Percentiles rank a stretch among this genome's conserved stretches.
Evolutionary conservation across 345 rosid species (phyloP).

Genomic region (Gossypium rotundifolium): DNA sequence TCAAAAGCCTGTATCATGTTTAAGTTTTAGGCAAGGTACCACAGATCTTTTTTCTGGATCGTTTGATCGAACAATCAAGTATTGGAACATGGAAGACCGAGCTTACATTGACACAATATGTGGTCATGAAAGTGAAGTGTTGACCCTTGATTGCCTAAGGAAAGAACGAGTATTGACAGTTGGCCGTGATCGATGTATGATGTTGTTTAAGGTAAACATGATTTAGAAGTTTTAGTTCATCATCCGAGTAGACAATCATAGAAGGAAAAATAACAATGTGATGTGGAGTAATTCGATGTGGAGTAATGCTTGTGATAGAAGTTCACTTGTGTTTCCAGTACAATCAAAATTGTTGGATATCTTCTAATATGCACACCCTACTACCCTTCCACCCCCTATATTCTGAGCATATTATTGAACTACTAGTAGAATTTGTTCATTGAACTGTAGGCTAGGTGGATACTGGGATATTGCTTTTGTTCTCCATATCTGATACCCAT

Average conservation of each 20-base stretch:
- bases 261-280: not conserved
- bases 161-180: slow-evolving; percentile 74
- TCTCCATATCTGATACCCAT: slow-evolving; percentile 1
- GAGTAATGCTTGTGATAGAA: not conserved
- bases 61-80: slow-evolving; percentile 83
- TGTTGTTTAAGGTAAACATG: slow-evolving; percentile 30
- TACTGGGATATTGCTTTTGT: not conserved
- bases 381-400: not conserved
- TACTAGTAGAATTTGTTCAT: not conserved
- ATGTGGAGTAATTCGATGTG: not conserved
- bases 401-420: not conserved
- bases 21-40: slow-evolving; percentile 80
- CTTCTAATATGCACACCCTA: not conserved
- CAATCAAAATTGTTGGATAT: not conserved
- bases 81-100: slow-evolving; percentile 91
- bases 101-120: slow-evolving; percentile 63
- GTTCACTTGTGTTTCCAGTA: too few relatives aligned
- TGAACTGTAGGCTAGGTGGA: not conserved
- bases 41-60: slow-evolving; percentile 96
- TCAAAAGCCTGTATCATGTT: slow-evolving; percentile 71
- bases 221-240: not conserved
- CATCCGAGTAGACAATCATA: not conserved
- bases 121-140: slow-evolving; percentile 84
- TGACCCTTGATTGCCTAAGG: slow-evolving; percentile 64
- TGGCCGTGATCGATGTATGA: slow-evolving; percentile 92